Base-by-base conservation (phyloP, 306 rosid species). In the Castanea mollissima region DNA sequence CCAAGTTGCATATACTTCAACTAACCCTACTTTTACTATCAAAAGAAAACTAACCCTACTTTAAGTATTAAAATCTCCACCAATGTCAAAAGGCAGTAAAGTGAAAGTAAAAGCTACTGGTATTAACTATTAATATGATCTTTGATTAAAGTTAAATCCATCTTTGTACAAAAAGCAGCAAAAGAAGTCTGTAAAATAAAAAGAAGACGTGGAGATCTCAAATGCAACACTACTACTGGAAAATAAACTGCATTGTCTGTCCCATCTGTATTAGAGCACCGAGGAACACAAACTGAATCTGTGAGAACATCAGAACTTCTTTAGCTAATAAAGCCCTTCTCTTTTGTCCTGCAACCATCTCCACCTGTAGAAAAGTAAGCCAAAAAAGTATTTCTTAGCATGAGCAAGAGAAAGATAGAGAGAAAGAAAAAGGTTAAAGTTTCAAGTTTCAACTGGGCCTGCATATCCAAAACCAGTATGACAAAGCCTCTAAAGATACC, bases 271-370 rank as follows among this genome's bases (percentile, higher is more conserved):
- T 75, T 80, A 65, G 3, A 80, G 79, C 78, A 79, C 76, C 73
- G 77, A 77, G 31, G 68, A 60, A 72, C 59, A 77, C 77, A 60
- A 76, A 51, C 29, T 54, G 63, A 69, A n/a, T 41, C 27, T 56
- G 55, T 76, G 46, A 65, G 69, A 68, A 70, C 60, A 80, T 57
- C 21, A 72, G 63, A 73, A 59, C 79, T 76, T 80, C 75, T 77
- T 77, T 79, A 20, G 23, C 87, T 92, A 92, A 82, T 91, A 92
- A 90, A 94, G 97, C 73, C 85, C 92, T 55, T 92, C 97, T 84
- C 63, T 92, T 80, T 87, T 91, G 77, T 90, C 89, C 78, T 91
- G 92, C 89, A 83, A 87, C 97, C 97, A 92, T 84, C 97, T 94
- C 98, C 98, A 94, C 95, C 98, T 94, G 84, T 78, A 76, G 44